These are phyloP conservation scores for Paecilomyces sp. DNA, from an alignment of 2,329 filamentous ascomycete species.

Conservation along the genomic window DNA sequence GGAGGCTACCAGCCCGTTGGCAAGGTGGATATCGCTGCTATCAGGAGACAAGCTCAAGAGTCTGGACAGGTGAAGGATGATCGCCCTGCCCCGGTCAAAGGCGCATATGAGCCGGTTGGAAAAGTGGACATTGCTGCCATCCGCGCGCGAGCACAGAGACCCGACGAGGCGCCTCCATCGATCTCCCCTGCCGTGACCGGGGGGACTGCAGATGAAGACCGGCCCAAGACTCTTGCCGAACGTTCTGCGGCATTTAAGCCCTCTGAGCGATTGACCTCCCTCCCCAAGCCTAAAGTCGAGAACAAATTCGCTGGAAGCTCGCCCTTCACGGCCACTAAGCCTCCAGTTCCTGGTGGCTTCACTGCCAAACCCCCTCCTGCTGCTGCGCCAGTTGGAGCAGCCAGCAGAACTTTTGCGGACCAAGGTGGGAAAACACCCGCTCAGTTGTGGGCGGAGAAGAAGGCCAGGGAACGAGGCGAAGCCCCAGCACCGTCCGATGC, in stretches of 20 bases:
- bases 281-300: conserved; percentile 92
- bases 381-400: conserved; percentile 59
- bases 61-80: conserved; percentile 56
- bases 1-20: conserved; percentile 90
- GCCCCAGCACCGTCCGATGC: conserved; percentile 39
- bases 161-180: conserved; percentile 27
- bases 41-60: conserved; percentile 67
- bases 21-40: conserved; percentile 93
- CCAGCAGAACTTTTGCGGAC: conserved; percentile 90
- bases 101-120: conserved; percentile 86
- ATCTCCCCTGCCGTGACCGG: conserved; percentile 40
- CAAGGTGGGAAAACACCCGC: conserved; percentile 93
- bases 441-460: conserved; percentile 96
- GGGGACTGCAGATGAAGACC: conserved; percentile 39
- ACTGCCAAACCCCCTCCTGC: conserved; percentile 54
- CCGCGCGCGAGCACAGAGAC: conserved; percentile 70
- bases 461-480: conserved; percentile 66
- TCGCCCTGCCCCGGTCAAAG: conserved; percentile 77
- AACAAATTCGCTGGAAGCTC: conserved; percentile 73
- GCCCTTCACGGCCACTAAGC: conserved; percentile 81
- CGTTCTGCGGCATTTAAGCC: conserved; percentile 64
- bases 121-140: conserved; percentile 98
- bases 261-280: conserved; percentile 72
- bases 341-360: conserved; percentile 67
- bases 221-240: conserved; percentile 63